Conservation (phyloP, 2,329 filamentous ascomycete species). For the Fusarium decemcellulare region DNA sequence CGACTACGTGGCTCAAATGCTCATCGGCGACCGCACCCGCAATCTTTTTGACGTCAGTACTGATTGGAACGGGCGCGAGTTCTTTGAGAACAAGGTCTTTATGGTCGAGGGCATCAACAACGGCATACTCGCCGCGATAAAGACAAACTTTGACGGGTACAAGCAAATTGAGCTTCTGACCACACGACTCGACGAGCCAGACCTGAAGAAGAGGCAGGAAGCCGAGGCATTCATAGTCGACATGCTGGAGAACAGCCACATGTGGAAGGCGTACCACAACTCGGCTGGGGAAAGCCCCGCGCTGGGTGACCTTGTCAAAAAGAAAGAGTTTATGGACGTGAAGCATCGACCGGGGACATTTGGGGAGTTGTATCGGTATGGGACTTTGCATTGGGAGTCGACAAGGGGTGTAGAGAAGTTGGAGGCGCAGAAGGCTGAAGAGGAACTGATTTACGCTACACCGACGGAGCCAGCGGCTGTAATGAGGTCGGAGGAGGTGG, state of each 20-base stretch:
- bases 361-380: slow-evolving; percentile 53
- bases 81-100: slow-evolving; percentile 51
- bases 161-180: slow-evolving; percentile 51
- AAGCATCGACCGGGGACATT: slow-evolving; percentile 51
- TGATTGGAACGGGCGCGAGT: slow-evolving; percentile 51
- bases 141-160: slow-evolving; percentile 45
- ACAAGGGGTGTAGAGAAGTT: slow-evolving; percentile 45
- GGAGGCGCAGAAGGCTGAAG: slow-evolving; percentile 36
- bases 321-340: slow-evolving; percentile 43
- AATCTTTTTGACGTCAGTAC: slow-evolving; percentile 49
- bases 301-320: slow-evolving; percentile 51
- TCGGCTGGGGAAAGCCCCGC: slow-evolving; percentile 49
- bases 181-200: slow-evolving; percentile 50
- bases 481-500: too few species aligned
- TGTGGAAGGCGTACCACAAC: slow-evolving; percentile 56
- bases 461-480: slow-evolving; percentile 10
- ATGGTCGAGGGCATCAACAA: slow-evolving; percentile 51
- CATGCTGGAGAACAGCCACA: slow-evolving; percentile 52
- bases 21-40: slow-evolving; percentile 51
- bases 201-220: slow-evolving; percentile 41
- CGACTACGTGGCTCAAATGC: slow-evolving; percentile 56
- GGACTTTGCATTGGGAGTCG: slow-evolving; percentile 52
- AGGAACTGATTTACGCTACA: slow-evolving; percentile 37
- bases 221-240: slow-evolving; percentile 52
- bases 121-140: slow-evolving; percentile 50